phyloP scores from a whole-genome alignment of 208 protist genomes.

The Crithidia thermophila region DNA sequence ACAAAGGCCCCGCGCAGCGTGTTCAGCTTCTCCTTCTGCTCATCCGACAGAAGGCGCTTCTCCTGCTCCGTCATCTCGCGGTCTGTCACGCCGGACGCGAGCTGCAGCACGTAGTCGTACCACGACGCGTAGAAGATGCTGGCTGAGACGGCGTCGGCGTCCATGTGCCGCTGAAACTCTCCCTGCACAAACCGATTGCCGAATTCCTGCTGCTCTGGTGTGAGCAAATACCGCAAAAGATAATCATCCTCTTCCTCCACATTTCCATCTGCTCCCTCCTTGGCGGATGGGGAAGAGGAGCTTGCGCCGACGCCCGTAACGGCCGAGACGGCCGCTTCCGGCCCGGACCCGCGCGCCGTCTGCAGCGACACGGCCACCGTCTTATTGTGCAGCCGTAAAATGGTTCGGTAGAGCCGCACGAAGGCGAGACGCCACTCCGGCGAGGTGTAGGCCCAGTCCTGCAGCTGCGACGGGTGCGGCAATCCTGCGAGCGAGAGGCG shows the following conservation, averaged over 20 bases:
- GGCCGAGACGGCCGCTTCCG: constrained; percentile 34
- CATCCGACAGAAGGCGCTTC: constrained; percentile 60
- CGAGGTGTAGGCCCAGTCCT: constrained; percentile 40
- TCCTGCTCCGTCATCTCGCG: constrained; percentile 81
- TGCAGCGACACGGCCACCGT: constrained; percentile 61
- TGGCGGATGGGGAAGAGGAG: background rate
- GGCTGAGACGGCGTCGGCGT: constrained; percentile 64
- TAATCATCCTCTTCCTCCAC: constrained; percentile 34
- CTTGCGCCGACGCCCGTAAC: constrained; percentile 37
- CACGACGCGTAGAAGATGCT: constrained; percentile 84
- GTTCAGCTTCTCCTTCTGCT: constrained; percentile 79
- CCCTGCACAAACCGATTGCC: constrained; percentile 85
- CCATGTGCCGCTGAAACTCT: constrained; percentile 79
- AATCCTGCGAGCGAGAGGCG: constrained; percentile 64
- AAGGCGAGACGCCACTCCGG: constrained; percentile 66
- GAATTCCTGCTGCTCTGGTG: constrained; percentile 74
- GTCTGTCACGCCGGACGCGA: constrained; percentile 70
- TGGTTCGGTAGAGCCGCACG: constrained; percentile 74
- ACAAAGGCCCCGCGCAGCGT: constrained; percentile 59
- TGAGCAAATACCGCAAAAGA: constrained; percentile 62
- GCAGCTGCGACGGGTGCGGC: constrained; percentile 63
- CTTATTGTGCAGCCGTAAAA: constrained; percentile 83
- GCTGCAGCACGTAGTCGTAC: constrained; percentile 86
- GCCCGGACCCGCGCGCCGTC: constrained; percentile 24
- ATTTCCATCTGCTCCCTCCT: background rate